Base-by-base conservation (phyloP, 2,329 filamentous ascomycete species). In the Epichloe amarillans region DNA sequence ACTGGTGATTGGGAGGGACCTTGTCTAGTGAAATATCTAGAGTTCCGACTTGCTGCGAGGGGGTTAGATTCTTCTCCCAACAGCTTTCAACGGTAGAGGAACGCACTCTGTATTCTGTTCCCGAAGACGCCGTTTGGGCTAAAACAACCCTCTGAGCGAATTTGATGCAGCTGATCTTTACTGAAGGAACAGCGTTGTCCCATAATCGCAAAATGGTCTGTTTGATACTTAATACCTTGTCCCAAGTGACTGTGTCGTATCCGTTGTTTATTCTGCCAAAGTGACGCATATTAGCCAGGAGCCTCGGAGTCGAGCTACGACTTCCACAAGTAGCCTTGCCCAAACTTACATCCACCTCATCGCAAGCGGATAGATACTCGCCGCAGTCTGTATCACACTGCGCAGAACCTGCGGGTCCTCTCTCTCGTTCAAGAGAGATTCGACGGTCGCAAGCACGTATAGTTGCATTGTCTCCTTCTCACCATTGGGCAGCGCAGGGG, bases 141-240 rank as follows among this genome's bases (percentile, higher is more conserved):
- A 96, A 79, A 43, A 98, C 86, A 43, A 97, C 88, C 56, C 88
- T 83, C 70, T 98, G 91, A 38, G 88, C 84, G 66, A 98, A 98
- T 68, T 98, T 98, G 75, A 97, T 84, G 71, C 93, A 97, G 73
- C 89, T 95, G 65, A 97, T 84, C 60, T 84, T 84, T 55, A 97
- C 80, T 3, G 88, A 84, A 12, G 84, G 76, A 14, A 80, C 72
- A 17, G 87, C 83, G 42, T 74, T 78, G 59, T 96, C 91, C 91
- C 94, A 96, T 61, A 93, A 82, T 53, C 80, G 82, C 53, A 98
- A 69, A 58, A 98, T 93, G 60, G 83, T 86, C 50, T 86, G 81
- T 72, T 98, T 98, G 69, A 97, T 91, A 11, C 82, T 78, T 50
- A 81, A 76, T 80, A 97, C 94, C 56, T 83, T 81, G 63, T 93